Percentiles rank a stretch among this genome's conserved stretches.
These are phyloP conservation scores for Cydonia oblonga DNA, from an alignment of 331 rosid species.

Conservation along the genomic window DNA sequence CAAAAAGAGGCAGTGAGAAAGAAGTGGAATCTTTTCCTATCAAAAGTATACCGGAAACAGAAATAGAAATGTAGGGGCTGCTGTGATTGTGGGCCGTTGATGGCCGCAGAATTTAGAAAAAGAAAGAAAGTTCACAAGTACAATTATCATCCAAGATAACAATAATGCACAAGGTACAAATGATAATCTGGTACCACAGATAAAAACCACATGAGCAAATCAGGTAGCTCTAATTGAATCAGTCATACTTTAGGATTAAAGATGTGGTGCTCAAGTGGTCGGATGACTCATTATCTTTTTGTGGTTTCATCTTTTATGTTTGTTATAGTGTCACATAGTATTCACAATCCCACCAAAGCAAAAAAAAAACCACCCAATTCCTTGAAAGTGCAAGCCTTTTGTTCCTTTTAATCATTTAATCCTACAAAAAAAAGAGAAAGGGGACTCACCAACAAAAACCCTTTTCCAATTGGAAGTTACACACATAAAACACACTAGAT, in stretches of 20 bases:
- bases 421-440: neutral
- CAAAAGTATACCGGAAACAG: neutral
- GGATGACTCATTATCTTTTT: neutral
- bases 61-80: too few species aligned
- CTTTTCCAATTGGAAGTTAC: neutral
- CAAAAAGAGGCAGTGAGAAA: constrained; percentile 1
- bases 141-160: constrained; percentile 16
- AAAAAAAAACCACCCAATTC: neutral
- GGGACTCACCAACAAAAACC: neutral
- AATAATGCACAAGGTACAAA: constrained; percentile 27
- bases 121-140: constrained; percentile 13
- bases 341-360: neutral
- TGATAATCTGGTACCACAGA: constrained; percentile 3
- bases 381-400: neutral
- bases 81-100: constrained; percentile 15
- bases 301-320: neutral
- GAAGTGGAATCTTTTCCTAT: neutral
- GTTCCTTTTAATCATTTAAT: neutral
- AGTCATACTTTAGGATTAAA: neutral
- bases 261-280: neutral
- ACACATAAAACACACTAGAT: neutral
- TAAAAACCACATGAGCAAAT: neutral
- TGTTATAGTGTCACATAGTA: neutral
- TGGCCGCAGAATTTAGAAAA: constrained; percentile 9
- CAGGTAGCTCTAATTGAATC: neutral